Conservation (phyloP, 1,284 basidiomycete species). For the Pyrrhoderma noxium region DNA sequence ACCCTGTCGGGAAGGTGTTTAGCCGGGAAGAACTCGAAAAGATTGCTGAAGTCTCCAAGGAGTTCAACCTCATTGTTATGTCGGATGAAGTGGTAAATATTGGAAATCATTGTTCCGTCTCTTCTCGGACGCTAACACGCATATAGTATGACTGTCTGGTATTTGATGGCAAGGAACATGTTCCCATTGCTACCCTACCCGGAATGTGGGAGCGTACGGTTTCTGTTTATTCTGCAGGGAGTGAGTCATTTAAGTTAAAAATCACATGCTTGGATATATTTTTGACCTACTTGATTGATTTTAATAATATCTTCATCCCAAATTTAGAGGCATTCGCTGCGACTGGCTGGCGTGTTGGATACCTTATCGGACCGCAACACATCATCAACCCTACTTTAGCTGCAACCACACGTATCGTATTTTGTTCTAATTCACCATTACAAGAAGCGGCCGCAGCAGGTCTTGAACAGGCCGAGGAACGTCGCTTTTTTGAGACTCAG, state of each 20-base stretch:
- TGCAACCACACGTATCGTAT: constrained; percentile 90
- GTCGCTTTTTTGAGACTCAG: constrained; percentile 79
- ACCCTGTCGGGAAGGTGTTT: constrained; percentile 95
- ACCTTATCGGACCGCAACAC: constrained; percentile 82
- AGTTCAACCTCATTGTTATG: constrained; percentile 90
- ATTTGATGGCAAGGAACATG: constrained; percentile 82
- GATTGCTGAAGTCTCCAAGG: constrained; percentile 83
- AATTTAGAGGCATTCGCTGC: constrained; percentile 87
- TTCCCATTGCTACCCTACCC: constrained; percentile 86
- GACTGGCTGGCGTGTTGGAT: constrained; percentile 97
- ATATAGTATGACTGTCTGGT: constrained; percentile 88
- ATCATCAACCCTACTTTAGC: constrained; percentile 86
- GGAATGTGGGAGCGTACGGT: constrained; percentile 98
- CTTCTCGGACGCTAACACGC: constrained; percentile 14
- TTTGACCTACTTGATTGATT: not conserved
- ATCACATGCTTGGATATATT: not conserved
- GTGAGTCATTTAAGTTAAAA: constrained; percentile 34
- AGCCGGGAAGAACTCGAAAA: constrained; percentile 73
- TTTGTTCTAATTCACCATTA: constrained; percentile 86
- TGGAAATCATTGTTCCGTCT: not conserved
- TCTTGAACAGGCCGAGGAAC: constrained; percentile 66
- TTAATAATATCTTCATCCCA: constrained; percentile 2
- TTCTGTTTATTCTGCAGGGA: constrained; percentile 76
- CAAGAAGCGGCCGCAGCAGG: constrained; percentile 91
- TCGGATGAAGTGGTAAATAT: constrained; percentile 88